These are phyloP conservation scores for Nitzschia inconspicua DNA, from an alignment of 108 stramenopile species.

Conservation along the genomic window DNA sequence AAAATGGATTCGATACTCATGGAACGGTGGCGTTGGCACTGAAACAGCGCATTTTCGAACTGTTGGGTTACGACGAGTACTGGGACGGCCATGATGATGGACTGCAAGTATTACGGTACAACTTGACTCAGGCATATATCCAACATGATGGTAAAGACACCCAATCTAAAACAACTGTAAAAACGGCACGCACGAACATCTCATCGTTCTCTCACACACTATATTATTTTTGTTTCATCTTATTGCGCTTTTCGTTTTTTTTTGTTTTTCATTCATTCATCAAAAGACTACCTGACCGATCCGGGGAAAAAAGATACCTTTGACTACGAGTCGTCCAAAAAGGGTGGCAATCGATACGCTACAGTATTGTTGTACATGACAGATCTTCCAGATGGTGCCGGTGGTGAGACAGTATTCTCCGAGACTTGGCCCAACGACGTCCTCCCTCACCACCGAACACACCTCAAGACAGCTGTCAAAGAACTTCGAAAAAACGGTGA, in stretches of 20 bases:
- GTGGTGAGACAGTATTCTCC: conserved; percentile 86
- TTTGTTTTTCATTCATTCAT: too few relatives aligned
- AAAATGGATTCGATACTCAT: conserved; percentile 84
- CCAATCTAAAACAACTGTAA: too few relatives aligned
- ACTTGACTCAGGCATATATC: conserved; percentile 69
- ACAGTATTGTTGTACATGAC: conserved; percentile 84
- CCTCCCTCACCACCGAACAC: conserved; percentile 14
- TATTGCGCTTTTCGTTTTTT: neutral
- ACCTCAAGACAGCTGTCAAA: conserved; percentile 13
- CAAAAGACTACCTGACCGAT: neutral
- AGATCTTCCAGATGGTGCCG: conserved; percentile 65
- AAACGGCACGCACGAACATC: too few relatives aligned
- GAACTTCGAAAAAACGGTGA: conserved; percentile 49
- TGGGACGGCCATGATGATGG: conserved; percentile 81
- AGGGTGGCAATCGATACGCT: conserved; percentile 79
- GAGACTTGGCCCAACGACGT: conserved; percentile 47
- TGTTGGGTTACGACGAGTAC: conserved; percentile 79
- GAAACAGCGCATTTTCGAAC: conserved; percentile 44
- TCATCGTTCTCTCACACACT: too few relatives aligned
- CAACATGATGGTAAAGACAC: conserved; percentile 74
- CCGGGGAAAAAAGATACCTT: conserved; percentile 26
- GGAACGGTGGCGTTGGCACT: conserved; percentile 47
- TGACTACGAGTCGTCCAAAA: conserved; percentile 45
- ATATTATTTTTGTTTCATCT: conserved; percentile 45
- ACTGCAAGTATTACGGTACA: conserved; percentile 90